phyloP scores from a whole-genome alignment of 148 eudicot species.

The Rhododendron vialii region DNA sequence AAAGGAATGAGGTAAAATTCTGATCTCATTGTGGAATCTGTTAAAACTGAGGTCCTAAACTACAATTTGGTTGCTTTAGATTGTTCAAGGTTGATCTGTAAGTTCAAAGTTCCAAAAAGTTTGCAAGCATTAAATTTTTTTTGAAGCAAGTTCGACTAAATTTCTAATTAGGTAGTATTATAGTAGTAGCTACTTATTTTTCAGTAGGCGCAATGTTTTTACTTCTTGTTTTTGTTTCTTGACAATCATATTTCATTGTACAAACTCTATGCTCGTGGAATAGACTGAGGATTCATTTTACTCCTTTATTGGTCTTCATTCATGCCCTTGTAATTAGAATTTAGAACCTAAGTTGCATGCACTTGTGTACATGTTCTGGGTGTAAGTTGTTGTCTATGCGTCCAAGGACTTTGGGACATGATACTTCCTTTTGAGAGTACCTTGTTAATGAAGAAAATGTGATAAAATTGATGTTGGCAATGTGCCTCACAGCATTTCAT shows the following conservation, averaged over 20 bases:
- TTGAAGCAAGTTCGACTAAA: not conserved
- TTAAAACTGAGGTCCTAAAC: not conserved
- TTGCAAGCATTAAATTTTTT: not conserved
- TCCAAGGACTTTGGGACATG: not conserved
- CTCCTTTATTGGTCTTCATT: not conserved
- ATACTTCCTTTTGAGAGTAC: not conserved
- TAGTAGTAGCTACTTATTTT: not conserved
- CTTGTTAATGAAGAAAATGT: not conserved
- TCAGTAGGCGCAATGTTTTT: not conserved
- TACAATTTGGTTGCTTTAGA: not conserved
- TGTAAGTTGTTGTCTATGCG: not conserved
- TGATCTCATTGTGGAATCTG: not conserved
- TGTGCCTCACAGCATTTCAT: not conserved
- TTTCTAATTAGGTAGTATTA: not conserved
- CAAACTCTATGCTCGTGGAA: not conserved
- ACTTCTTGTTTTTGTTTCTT: not conserved
- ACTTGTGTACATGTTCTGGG: not conserved
- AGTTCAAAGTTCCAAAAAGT: not conserved
- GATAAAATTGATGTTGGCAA: not conserved
- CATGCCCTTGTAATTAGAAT: not conserved
- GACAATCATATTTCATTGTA: not conserved
- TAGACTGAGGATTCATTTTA: not conserved
- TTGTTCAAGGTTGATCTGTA: not conserved
- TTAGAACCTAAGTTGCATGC: not conserved
- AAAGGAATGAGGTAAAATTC: conserved; percentile 20